Evolutionary conservation across 257 asterid species (phyloP).

Genomic region (Penstemon newberryi): DNA sequence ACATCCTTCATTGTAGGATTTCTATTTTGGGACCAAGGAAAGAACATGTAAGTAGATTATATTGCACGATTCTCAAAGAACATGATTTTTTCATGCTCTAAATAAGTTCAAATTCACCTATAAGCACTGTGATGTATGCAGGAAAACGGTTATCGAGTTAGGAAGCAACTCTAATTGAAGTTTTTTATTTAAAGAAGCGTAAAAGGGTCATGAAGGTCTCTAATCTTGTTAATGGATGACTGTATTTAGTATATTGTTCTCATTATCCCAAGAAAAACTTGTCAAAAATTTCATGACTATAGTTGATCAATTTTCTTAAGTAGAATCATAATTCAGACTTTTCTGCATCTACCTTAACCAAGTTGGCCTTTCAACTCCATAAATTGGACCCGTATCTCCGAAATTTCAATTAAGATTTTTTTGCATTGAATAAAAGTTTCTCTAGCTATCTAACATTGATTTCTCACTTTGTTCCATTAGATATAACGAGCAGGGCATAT

Average conservation of each 20-base stretch:
- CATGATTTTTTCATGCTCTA: neutral
- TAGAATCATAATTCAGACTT: too few relatives aligned
- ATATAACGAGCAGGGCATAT: constrained; percentile 16
- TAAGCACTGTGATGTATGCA: neutral
- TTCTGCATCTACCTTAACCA: too few relatives aligned
- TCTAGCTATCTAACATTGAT: neutral
- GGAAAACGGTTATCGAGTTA: neutral
- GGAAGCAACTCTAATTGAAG: too few relatives aligned
- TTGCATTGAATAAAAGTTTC: too few relatives aligned
- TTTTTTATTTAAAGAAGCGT: too few relatives aligned
- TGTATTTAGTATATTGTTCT: too few relatives aligned
- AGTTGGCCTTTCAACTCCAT: too few relatives aligned
- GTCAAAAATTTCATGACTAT: too few relatives aligned
- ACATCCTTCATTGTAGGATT: constrained; percentile 1
- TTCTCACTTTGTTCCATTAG: neutral
- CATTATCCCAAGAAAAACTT: too few relatives aligned
- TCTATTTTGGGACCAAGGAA: constrained; percentile 30
- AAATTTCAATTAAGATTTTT: neutral
- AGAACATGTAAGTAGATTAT: constrained; percentile 24
- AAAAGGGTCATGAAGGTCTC: too few relatives aligned
- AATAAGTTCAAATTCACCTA: constrained; percentile 1
- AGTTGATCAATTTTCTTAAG: too few relatives aligned
- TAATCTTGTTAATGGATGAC: too few relatives aligned
- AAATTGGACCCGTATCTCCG: neutral
- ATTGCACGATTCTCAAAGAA: neutral